Base-by-base conservation (phyloP, 208 protist genomes). In the Porcisia hertigi region DNA sequence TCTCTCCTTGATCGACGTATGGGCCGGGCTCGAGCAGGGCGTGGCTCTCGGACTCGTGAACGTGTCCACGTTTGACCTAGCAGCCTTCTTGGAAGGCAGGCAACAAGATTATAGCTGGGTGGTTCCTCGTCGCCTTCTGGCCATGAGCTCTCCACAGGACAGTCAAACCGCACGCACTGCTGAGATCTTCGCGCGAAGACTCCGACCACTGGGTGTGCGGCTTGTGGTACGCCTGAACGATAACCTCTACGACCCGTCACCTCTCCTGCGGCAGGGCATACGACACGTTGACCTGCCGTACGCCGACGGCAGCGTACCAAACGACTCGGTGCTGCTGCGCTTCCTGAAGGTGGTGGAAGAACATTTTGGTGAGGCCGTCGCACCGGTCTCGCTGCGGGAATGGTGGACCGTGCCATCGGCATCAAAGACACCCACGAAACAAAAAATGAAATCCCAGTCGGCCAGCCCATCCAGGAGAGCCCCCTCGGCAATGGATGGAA, bases 101-200 rank as follows among this genome's bases (percentile, higher is more conserved):
- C 58, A 69, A 30, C 86, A 98, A 20, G 96, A 99, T 77, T 91
- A 97, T 65, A 99, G 96, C 85, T 98, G 96, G 96, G 97, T 99
- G 69, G 86, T 99, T 11, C 98, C 98, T 43, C 73, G 87, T 11
- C 95, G 96, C 49, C 84, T 99, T 43, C 30, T 99, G 9, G 98
- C 98, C 34, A 98, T 99, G 77, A 90, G 82, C 58, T 91, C 88
- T 14, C 93, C 88, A 63, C 88, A 74, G 60, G 95, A 76, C 73
- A 79, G 75, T 65, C 72, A 79, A 39, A 73, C 71, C 23, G 41
- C 43, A 12, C 78, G 87, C 30, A 74, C 69, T 18, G 83, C 77
- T 6, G 64, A 85, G 47, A 55, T 85, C n/a, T 85, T 91, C 63
- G 82, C 77, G 41, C 85, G 89, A 73, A 88, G 90, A 9, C 93